These are phyloP conservation scores for Aspergillus affinis DNA, from an alignment of 495 filamentous ascomycete genomes.

Conservation along the genomic window DNA sequence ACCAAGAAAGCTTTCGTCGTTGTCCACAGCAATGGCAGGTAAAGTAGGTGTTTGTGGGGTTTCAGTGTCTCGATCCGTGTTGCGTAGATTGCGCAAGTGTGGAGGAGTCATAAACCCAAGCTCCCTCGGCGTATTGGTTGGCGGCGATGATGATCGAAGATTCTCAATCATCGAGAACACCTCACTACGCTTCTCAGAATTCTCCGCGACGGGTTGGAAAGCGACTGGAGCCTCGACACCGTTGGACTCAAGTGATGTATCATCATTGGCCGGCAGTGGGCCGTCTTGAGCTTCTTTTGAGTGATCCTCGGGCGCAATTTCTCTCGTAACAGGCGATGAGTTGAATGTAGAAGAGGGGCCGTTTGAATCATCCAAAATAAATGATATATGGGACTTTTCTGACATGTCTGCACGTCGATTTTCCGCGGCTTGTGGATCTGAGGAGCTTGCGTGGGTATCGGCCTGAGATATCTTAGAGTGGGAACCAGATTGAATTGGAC, in stretches of 20 bases:
- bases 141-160: conserved; percentile 59
- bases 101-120: conserved; percentile 39
- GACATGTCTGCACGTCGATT: conserved; percentile 7
- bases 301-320: conserved; percentile 9
- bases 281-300: conserved; percentile 18
- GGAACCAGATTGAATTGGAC: not conserved
- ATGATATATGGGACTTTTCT: conserved; percentile 18
- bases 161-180: conserved; percentile 70
- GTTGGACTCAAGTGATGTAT: conserved; percentile 1
- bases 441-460: not conserved
- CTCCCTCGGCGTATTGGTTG: conserved; percentile 29
- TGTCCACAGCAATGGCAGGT: conserved; percentile 33
- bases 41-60: conserved; percentile 51
- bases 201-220: conserved; percentile 20
- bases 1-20: conserved; percentile 63
- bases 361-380: conserved; percentile 17
- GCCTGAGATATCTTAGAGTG: conserved; percentile 5
- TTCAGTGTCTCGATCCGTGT: conserved; percentile 22
- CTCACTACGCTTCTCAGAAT: conserved; percentile 57
- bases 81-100: conserved; percentile 29
- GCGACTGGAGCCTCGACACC: not conserved
- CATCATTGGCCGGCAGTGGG: conserved; percentile 6
- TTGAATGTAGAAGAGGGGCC: conserved; percentile 16
- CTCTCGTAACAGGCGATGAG: conserved; percentile 29
- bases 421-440: conserved; percentile 15